These are phyloP conservation scores for Tuber melanosporum DNA, from an alignment of 495 filamentous ascomycete genomes.

Conservation along the genomic window DNA sequence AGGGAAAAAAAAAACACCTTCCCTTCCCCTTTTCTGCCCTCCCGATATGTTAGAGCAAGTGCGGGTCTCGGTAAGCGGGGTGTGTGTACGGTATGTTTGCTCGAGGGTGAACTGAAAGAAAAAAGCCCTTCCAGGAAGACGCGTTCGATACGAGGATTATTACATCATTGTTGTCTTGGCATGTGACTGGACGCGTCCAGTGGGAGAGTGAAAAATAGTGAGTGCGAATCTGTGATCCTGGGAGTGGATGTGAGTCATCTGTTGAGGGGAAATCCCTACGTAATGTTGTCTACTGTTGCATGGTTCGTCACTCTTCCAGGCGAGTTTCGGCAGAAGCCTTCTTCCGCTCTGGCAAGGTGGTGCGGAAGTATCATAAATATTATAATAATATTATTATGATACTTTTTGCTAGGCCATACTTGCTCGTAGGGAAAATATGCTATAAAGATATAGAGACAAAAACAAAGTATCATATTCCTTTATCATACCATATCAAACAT, in stretches of 20 bases:
- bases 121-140: neutral
- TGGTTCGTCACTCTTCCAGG: neutral
- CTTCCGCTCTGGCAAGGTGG: neutral
- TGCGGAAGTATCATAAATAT: neutral
- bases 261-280: neutral
- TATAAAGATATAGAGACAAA: too few relatives aligned
- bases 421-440: too few relatives aligned
- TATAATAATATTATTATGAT: too few relatives aligned
- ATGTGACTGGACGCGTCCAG: neutral
- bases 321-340: neutral
- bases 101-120: neutral
- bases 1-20: neutral
- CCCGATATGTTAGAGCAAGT: neutral
- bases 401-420: too few relatives aligned
- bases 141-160: neutral
- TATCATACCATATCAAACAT: too few relatives aligned
- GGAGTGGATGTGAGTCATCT: neutral
- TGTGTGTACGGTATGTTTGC: neutral
- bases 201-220: neutral
- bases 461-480: too few relatives aligned
- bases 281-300: neutral
- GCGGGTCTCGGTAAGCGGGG: neutral
- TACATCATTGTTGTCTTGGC: constrained; percentile 3
- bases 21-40: neutral
- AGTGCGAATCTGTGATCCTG: neutral